Base-by-base conservation (phyloP, 345 rosid species). In the Adansonia digitata region DNA sequence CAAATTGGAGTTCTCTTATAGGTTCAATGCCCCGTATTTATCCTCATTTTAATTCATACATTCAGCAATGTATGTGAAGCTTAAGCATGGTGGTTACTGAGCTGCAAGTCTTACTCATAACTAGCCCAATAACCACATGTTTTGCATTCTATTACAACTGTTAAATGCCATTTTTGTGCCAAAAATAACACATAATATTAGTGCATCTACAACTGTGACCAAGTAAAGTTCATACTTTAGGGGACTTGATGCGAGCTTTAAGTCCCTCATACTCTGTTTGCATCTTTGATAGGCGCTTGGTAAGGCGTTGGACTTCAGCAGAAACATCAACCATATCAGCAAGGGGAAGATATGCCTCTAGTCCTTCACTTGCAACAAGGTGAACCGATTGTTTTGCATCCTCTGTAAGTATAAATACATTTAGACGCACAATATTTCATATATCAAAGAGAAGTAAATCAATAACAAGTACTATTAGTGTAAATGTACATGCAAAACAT, bases 311-410 rank as follows among this genome's bases (percentile, higher is more conserved):
- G 46, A 93, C 89, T 84, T 95, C 99, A 70, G 91, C 83, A 62
- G 97, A 92, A 81, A 95, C 84, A 80, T 90, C 96, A 74, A 95
- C 93, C 98, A 95, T 91, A 76, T 86, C 98, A 5, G 94, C 87
- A 62, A 95, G 97, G 13, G 98, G 98, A 63, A 95, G 96, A 85
- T 91, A 92, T 56, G 99, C 98, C 82, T 95, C 99, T 57, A 95
- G 86, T 65, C 98, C 99, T 82, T 95, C 96, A 74, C 98, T 86
- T 29, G 98, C 99, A 78, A 95, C 98, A 65, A 95, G 81, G 81
- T 95, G 99, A 49, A 95, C 92, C 10, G 97, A 95, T 29, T 81
- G 85, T 63, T 88, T 86, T 67, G 92, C 98, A 83, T 92, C 89
- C 79, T 80, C 98, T 94, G 82, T 2, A 78, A 75, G 71, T 12